Evolutionary conservation across 1,284 basidiomycete species (phyloP), one percentile per base, ranked within the genome.

Genomic region (Singerocomus rubriflavus): DNA sequence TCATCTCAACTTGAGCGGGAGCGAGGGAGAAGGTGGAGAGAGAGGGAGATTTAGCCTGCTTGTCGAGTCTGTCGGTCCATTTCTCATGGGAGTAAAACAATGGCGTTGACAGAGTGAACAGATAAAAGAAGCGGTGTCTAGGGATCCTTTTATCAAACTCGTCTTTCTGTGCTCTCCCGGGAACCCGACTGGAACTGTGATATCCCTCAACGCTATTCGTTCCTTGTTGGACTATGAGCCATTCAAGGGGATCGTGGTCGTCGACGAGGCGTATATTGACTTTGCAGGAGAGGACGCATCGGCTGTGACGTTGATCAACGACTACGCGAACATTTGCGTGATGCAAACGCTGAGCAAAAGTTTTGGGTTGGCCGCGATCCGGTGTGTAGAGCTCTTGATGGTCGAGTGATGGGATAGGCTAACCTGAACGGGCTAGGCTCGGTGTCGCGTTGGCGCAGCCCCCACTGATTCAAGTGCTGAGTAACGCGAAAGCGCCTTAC

Each of bases 191-290:
- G 94, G 95, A 13, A 98, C 95, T 0, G 71, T 89, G 27, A 85
- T 99, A 47, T 79, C 92, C 0, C 79, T 96, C 12, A 63, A 75
- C 14, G 80, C 84, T 6, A 77, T 99, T 46, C 77, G 79, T 2
- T 66, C 78, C n/a, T 70, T 99, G 26, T 75, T 96, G 27, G 86
- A 94, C 30, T 91, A 92, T 69, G 76, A 83, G 5, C 73, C 77
- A 1, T 98, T 91, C 79, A 90, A 86, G 59, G 97, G 97, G 2
- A 81, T 99, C 52, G 86, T 98, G 36, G 79, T 97, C 25, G 88
- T 99, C 4, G 97, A 99, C 64, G 97, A 99, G 70, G 97, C 97
- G 0, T 99, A 99, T 71, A 91, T 99, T 63, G 97, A 99, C 69
- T 99, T 99, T 65, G 80, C 89, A 0, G 76, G 75, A 0, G 66